Conservation (phyloP, 345 rosid species). For the Rhodomyrtus tomentosa region DNA sequence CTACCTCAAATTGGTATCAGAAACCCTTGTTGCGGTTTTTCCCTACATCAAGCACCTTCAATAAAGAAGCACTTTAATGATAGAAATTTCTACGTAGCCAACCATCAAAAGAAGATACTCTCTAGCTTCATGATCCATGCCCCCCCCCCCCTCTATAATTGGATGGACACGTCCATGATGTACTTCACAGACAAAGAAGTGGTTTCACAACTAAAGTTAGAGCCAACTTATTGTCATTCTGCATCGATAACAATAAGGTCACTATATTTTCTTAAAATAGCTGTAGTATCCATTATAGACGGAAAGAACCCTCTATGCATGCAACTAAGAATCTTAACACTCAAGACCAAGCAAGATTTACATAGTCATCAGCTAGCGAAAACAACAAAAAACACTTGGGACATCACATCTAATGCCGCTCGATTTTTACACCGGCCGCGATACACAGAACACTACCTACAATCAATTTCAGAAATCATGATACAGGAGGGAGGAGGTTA, state of each 20-base stretch:
- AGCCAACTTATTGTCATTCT: not conserved
- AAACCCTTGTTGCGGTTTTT: not conserved
- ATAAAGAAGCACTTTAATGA: not conserved
- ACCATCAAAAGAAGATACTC: not conserved
- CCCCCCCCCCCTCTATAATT: not conserved
- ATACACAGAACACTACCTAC: not conserved
- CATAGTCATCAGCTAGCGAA: not conserved
- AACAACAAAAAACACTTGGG: not conserved
- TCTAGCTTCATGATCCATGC: not conserved
- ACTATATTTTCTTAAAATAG: not conserved
- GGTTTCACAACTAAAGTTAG: not conserved
- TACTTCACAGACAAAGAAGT: not conserved
- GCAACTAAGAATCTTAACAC: not conserved
- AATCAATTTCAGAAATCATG: not conserved
- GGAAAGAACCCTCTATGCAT: not conserved
- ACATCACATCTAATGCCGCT: not conserved
- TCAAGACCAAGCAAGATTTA: not conserved
- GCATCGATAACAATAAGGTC: not conserved
- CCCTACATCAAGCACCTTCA: not conserved
- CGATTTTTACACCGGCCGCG: not conserved
- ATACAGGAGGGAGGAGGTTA: not conserved
- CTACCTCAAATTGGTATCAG: not conserved
- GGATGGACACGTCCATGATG: not conserved
- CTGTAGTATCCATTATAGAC: not conserved
- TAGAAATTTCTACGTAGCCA: not conserved